Conservation (phyloP, 371 early-diverging fungal species). For the Cokeromyces recurvatus region DNA sequence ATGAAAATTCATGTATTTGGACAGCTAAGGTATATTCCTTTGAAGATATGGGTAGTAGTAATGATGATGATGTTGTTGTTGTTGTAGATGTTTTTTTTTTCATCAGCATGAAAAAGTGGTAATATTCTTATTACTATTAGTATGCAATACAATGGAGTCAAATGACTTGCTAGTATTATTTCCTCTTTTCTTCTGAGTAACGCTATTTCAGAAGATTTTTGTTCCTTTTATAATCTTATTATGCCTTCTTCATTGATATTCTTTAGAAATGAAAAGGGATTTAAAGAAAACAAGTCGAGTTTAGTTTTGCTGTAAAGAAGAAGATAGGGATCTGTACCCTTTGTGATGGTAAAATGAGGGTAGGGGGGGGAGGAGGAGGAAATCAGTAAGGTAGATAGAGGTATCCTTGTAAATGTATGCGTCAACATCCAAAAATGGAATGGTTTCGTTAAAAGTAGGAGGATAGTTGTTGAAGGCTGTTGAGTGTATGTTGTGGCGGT, state of each 20-base stretch:
- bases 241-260: constrained; percentile 5
- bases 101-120: constrained; percentile 3
- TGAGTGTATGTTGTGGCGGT: neutral
- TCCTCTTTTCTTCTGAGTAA: constrained; percentile 13
- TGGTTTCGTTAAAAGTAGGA: neutral
- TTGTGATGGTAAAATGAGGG: too few species aligned
- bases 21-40: too few species aligned
- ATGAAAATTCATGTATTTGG: constrained; percentile 10
- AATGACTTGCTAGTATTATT: too few species aligned
- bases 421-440: neutral
- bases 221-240: too few species aligned
- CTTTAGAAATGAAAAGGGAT: constrained; percentile 5
- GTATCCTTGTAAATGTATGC: neutral
- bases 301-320: constrained; percentile 1
- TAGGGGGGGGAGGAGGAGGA: constrained; percentile 13
- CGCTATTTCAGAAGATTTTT: too few species aligned
- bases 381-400: constrained; percentile 9
- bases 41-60: neutral
- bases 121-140: constrained; percentile 26
- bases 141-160: neutral
- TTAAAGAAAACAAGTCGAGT: neutral
- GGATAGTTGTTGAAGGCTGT: too few species aligned
- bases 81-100: too few species aligned
- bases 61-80: too few species aligned
- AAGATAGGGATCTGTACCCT: constrained; percentile 14